Evolutionary conservation across 768 basidiomycete species (phyloP).

Genomic region (Pulveroboletus sp.): DNA sequence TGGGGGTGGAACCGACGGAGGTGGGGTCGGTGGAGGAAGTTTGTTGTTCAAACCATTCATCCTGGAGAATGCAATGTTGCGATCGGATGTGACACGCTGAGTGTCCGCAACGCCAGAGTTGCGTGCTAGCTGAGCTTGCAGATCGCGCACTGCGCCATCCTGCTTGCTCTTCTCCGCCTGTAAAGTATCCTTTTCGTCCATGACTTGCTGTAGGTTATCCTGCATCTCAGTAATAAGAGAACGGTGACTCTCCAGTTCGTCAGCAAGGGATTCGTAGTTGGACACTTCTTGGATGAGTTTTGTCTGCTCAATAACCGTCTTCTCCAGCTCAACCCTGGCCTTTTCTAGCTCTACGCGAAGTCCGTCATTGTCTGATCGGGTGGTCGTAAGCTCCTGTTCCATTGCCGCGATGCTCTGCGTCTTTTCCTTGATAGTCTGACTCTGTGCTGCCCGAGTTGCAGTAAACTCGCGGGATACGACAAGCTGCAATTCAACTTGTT

Average conservation of each 20-base stretch:
- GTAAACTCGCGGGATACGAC: slow-evolving; percentile 40
- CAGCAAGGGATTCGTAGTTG: slow-evolving; percentile 65
- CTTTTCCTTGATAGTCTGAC: slow-evolving; percentile 49
- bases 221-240: slow-evolving; percentile 73
- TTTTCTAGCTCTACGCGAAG: slow-evolving; percentile 40
- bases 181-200: slow-evolving; percentile 76
- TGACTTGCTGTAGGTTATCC: slow-evolving; percentile 69
- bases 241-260: slow-evolving; percentile 75
- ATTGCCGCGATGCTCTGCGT: slow-evolving; percentile 39
- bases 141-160: slow-evolving; percentile 66
- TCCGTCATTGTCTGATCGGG: slow-evolving; percentile 38
- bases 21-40: slow-evolving; percentile 75
- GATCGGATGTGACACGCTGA: slow-evolving; percentile 51
- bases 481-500: slow-evolving; percentile 51
- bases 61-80: slow-evolving; percentile 51
- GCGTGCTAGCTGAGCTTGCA: slow-evolving; percentile 68
- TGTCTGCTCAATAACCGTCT: slow-evolving; percentile 53
- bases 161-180: slow-evolving; percentile 68
- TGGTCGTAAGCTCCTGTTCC: slow-evolving; percentile 45
- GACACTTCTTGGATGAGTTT: slow-evolving; percentile 67
- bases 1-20: slow-evolving; percentile 83
- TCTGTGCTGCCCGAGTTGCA: slow-evolving; percentile 38
- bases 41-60: slow-evolving; percentile 63
- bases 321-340: slow-evolving; percentile 56
- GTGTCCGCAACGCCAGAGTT: slow-evolving; percentile 37